Base-by-base conservation (phyloP, 305 asterid genomes). In the Coffea humblotiana region DNA sequence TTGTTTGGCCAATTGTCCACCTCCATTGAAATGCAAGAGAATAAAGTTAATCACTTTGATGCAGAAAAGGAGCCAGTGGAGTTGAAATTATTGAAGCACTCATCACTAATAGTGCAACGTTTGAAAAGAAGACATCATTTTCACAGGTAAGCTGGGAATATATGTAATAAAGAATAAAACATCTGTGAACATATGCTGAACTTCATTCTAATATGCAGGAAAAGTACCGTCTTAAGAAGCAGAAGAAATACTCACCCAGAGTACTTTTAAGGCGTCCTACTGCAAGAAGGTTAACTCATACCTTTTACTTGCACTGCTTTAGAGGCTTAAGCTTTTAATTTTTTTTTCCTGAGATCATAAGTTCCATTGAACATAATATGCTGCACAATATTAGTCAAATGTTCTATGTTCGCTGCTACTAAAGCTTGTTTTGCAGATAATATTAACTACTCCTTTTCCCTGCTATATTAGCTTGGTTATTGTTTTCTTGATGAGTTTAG, bases 221-320 rank as follows among this genome's bases (percentile, higher is more conserved):
- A 82, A 95, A 95, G 79, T 95, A 93, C 77, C 90, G 92, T 78
- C 88, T 93, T 32, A 95, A 95, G 88, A 95, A 93, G 87, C 99
- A 91, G 91, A 95, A 95, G 88, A 95, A 93, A 88, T 91, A 95
- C 84, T 96, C 97, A 29, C 99, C 99, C 37, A 90, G 88, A 85
- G 96, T 95, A 79, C 94, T 93, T 69, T 72, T 93, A 73, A 86
- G 99, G 78, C 97, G 98, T 77, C 98, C 99, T 75, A 86, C 86
- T 87, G 87, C 99, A 72, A 88, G 97, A 78, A 93, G 98, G 99
- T 95, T 81, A 54, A 45, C 40, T 83, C 66, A 37, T 37, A 37
- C 43, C 43, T 37, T 9, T 25, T 25, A 19, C 21, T 56, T 78
- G 12, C 76, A 70, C 27, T 77, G 43, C 37, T 64, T 6, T 67